phyloP scores from a whole-genome alignment of 805 yeast species.

The Pichia cephalocereana region DNA sequence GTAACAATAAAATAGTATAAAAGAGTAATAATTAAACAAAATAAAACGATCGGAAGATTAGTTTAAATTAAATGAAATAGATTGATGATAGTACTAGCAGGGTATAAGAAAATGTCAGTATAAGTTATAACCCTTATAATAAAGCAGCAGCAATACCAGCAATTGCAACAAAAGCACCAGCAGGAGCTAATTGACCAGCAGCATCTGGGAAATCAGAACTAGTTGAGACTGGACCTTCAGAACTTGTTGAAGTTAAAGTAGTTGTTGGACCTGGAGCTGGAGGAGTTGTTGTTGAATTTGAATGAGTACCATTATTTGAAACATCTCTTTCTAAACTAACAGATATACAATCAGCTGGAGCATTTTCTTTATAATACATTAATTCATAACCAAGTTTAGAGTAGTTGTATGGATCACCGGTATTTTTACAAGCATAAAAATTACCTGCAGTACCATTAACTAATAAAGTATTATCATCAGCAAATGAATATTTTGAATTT shows the following conservation, averaged over 20 bases:
- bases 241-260: background rate
- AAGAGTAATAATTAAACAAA: too few relatives aligned
- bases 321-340: conserved; percentile 2
- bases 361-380: conserved; percentile 19
- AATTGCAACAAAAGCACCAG: conserved; percentile 4
- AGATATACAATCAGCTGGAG: conserved; percentile 16
- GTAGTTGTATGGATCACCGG: conserved; percentile 35
- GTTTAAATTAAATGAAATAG: too few relatives aligned
- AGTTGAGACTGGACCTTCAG: background rate
- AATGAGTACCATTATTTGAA: background rate
- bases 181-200: conserved; percentile 1
- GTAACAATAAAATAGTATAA: too few relatives aligned
- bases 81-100: too few relatives aligned
- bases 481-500: conserved; percentile 11
- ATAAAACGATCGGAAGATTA: too few relatives aligned
- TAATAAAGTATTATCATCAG: conserved; percentile 17
- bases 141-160: conserved; percentile 6
- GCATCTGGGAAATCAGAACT: background rate
- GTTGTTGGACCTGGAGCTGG: background rate
- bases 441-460: conserved; percentile 25
- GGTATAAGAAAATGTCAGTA: too few relatives aligned
- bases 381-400: conserved; percentile 24
- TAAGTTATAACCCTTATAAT: background rate
- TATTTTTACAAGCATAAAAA: conserved; percentile 36
- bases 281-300: background rate